These are phyloP conservation scores for Lactarius deliciosus DNA, from an alignment of 768 basidiomycete species.

Conservation along the genomic window DNA sequence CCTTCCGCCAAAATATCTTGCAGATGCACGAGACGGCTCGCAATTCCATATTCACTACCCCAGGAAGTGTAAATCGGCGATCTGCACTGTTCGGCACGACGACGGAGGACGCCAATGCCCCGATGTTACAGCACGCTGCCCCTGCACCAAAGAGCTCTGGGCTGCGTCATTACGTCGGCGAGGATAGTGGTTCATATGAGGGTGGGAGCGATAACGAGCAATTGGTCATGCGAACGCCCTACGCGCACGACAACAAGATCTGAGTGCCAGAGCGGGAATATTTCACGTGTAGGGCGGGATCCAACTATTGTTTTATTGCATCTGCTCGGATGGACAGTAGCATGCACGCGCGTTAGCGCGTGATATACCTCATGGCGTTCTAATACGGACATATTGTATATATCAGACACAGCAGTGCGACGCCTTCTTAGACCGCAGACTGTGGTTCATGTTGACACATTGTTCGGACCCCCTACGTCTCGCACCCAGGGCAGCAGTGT, in stretches of 20 bases:
- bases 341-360: background rate
- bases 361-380: conserved; percentile 7
- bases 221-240: conserved; percentile 38
- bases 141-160: conserved; percentile 45
- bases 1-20: conserved; percentile 76
- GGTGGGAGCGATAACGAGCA: conserved; percentile 49
- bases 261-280: background rate
- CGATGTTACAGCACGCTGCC: conserved; percentile 47
- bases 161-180: conserved; percentile 52
- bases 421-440: background rate
- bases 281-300: background rate
- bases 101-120: conserved; percentile 56
- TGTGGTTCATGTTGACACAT: background rate
- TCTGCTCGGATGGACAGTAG: background rate
- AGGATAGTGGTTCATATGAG: conserved; percentile 43
- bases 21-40: conserved; percentile 78
- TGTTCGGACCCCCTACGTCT: conserved; percentile 39
- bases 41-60: conserved; percentile 55
- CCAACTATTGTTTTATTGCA: background rate
- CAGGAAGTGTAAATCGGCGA: conserved; percentile 46
- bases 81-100: conserved; percentile 47
- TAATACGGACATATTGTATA: conserved; percentile 7
- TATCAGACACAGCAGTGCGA: background rate
- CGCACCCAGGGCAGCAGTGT: conserved; percentile 91
- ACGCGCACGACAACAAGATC: conserved; percentile 23